Evolutionary conservation across 2,329 filamentous ascomycete genomes (phyloP), one percentile per base, ranked within the genome.

Genomic region (Penicillium brevicompactum): DNA sequence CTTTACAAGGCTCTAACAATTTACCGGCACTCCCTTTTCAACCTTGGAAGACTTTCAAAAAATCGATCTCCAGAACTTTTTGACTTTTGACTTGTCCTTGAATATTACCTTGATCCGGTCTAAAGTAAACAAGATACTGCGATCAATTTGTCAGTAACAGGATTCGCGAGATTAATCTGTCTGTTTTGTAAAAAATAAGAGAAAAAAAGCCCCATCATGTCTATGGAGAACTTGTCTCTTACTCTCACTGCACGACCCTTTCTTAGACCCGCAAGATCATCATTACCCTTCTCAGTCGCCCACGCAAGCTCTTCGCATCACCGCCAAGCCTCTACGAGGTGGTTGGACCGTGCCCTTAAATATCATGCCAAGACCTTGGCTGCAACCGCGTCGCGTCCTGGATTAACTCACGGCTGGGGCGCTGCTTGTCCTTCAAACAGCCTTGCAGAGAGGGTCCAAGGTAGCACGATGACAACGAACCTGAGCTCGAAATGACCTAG

Each of bases 281-380:
- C 52, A 18, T 24, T 54, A 41, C 52, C 41, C 16, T 9, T 24
- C 40, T 51, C 5, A 41, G 52, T 8, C 16, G 46, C 46, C 52
- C 47, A 46, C 46, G 47, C 52, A 54, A 54, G 47, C 46, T 40
- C 27, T 7, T 11, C 49, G n/a, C 43, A 41, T 44, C 46, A 54
- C 46, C 18, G 51, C 51, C 40, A 45, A 46, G 46, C 18, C 38
- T 21, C 10, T 16, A 49, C 13, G n/a, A 16, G 11, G 37, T 21
- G n/a, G 41, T 13, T 49, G 32, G 38, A 32, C 31, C 18, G 41
- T 34, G 5, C 2, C 41, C 41, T 34, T 54, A 37, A 18, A 34
- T 34, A 1, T 22, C 6, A 41, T 40, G 24, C 32, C 32, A 54
- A 51, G 41, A 10, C n/a, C 41, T 30, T 54, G 27, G 24, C 13